phyloP scores from a whole-genome alignment of 805 yeast species.

The Saturnispora quitensis region DNA sequence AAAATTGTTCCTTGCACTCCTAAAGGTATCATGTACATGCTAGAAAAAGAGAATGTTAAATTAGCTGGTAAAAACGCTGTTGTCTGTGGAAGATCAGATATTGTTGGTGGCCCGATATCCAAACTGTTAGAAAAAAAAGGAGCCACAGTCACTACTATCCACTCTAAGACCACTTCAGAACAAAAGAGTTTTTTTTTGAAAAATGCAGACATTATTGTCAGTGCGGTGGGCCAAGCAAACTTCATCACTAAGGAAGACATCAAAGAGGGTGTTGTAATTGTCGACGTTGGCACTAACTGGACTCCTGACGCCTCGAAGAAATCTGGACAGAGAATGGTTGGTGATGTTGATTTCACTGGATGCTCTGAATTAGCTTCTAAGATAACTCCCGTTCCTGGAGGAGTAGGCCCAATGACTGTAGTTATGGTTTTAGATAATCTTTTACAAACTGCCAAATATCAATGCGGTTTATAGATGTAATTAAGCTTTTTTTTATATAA shows the following conservation, averaged over 20 bases:
- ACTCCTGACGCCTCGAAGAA: slow-evolving; percentile 65
- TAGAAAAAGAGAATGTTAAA: slow-evolving; percentile 57
- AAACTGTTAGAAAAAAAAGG: slow-evolving; percentile 69
- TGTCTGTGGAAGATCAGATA: slow-evolving; percentile 91
- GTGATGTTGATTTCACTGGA: slow-evolving; percentile 80
- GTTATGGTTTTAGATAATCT: slow-evolving; percentile 90
- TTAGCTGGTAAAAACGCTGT: slow-evolving; percentile 79
- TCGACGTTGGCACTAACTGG: slow-evolving; percentile 94
- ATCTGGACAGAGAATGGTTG: slow-evolving; percentile 80
- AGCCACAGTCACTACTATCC: slow-evolving; percentile 84
- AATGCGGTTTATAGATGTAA: slow-evolving; percentile 12
- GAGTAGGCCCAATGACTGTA: slow-evolving; percentile 99
- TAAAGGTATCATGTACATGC: slow-evolving; percentile 76
- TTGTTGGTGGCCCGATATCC: slow-evolving; percentile 92
- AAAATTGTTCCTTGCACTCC: slow-evolving; percentile 92
- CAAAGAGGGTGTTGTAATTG: slow-evolving; percentile 74
- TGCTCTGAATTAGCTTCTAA: slow-evolving; percentile 55
- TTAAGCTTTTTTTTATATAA: neutral
- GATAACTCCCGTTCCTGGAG: slow-evolving; percentile 97
- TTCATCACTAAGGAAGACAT: slow-evolving; percentile 84
- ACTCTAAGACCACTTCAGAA: slow-evolving; percentile 60
- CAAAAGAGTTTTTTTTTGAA: slow-evolving; percentile 41
- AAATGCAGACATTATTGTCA: slow-evolving; percentile 79
- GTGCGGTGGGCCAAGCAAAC: slow-evolving; percentile 84
- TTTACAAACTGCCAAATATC: slow-evolving; percentile 53